Percentiles rank a stretch among this genome's conserved stretches.
Conservation (phyloP, 345 rosid genomes). For the Mangifera indica region DNA sequence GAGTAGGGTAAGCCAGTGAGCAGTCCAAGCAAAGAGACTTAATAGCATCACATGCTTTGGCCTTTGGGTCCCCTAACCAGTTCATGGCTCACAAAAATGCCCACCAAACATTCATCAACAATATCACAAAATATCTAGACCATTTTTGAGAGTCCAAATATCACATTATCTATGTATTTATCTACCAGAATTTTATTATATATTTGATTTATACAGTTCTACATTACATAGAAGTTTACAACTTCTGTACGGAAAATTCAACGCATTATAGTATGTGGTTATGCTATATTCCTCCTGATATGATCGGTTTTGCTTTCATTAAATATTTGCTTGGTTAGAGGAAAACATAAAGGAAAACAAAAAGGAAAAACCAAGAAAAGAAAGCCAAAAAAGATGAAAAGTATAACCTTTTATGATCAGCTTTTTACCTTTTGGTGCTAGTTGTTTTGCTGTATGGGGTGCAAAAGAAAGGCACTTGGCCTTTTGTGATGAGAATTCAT, state of each 20-base stretch:
- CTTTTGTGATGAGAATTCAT: constrained; percentile 26
- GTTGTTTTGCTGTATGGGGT: constrained; percentile 14
- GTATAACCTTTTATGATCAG: constrained; percentile 16
- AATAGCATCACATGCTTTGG: constrained; percentile 35
- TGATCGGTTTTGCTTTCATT: constrained; percentile 1
- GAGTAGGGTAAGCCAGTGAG: too few species aligned
- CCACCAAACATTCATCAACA: not conserved
- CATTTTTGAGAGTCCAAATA: not conserved
- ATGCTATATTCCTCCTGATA: not conserved
- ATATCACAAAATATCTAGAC: constrained; percentile 5
- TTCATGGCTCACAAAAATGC: constrained; percentile 16
- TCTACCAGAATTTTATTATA: too few species aligned
- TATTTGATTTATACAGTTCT: too few species aligned
- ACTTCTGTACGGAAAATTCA: too few species aligned
- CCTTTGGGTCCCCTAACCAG: constrained; percentile 30
- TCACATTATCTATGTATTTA: too few species aligned
- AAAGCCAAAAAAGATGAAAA: constrained; percentile 3
- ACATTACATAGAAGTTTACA: too few species aligned
- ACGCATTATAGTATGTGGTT: too few species aligned
- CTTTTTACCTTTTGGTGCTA: constrained; percentile 20
- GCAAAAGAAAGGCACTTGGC: constrained; percentile 27
- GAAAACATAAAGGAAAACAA: not conserved
- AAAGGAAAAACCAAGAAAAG: too few species aligned
- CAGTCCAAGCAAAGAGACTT: too few species aligned
- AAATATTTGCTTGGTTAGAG: not conserved